Evolutionary conservation across 495 filamentous ascomycete species (phyloP).

Genomic region (Aspergillus campestris): DNA sequence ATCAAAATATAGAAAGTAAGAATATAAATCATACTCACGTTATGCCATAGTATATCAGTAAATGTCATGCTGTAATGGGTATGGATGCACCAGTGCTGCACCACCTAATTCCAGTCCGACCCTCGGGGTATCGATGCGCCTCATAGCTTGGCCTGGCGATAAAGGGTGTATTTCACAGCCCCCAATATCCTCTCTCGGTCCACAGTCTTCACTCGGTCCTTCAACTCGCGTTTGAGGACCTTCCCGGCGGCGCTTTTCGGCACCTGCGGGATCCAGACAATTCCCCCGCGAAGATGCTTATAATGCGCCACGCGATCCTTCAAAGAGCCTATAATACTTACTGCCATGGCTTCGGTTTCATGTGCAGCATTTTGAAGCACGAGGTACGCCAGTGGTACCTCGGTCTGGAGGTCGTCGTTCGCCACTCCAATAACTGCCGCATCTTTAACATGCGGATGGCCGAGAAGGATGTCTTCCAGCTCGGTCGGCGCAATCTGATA

Average conservation of each 20-base stretch:
- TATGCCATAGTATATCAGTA: too few relatives aligned
- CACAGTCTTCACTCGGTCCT: conserved; percentile 9
- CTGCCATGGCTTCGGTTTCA: conserved; percentile 20
- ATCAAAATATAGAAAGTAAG: too few relatives aligned
- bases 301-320: conserved; percentile 20
- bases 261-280: conserved; percentile 59
- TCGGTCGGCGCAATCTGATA: conserved; percentile 75
- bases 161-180: too few relatives aligned
- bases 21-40: too few relatives aligned
- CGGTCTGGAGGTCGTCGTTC: conserved; percentile 51
- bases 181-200: too few relatives aligned
- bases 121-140: too few relatives aligned
- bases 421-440: conserved; percentile 65
- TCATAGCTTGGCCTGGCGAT: too few relatives aligned
- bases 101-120: too few relatives aligned
- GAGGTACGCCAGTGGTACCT: conserved; percentile 64
- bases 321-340: conserved; percentile 26
- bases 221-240: conserved; percentile 59
- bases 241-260: conserved; percentile 75
- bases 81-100: too few relatives aligned
- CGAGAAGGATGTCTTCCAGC: conserved; percentile 66
- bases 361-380: conserved; percentile 47
- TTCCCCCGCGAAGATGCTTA: conserved; percentile 23
- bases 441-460: conserved; percentile 61
- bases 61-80: too few relatives aligned